Evolutionary conservation across 2,329 filamentous ascomycete genomes (phyloP), one percentile per base, ranked within the genome.

Genomic region (Ampelomyces quisqualis): DNA sequence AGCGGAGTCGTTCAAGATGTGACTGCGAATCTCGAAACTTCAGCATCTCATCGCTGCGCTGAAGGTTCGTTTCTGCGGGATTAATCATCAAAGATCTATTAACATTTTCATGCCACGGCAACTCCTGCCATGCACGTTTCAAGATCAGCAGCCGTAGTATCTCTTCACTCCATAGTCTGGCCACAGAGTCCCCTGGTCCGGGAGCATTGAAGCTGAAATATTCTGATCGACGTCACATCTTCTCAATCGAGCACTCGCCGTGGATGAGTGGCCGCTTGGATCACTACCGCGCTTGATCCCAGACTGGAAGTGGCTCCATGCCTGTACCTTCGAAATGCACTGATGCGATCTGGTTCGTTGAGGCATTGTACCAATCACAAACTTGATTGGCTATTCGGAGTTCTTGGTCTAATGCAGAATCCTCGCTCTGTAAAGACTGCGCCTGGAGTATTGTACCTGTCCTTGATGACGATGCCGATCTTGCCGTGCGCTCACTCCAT

Each of bases 161-260:
- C 7, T 37, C 32, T 45, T 45, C 42, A 45, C 37, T 6, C 20
- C 40, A 23, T 24, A 21, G 34, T 50, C 34, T 40, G 42, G 27
- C 57, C 55, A 61, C 35, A 59, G 40, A 50, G 17, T 35, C 22
- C 30, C 38, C 35, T 38, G 43, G 45, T 39, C 42, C 24, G 32
- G 42, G 45, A 18, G 47, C 49, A 53, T 55, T 47, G 41, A 48
- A 57, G 47, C 54, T 58, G 51, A 57, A 55, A 49, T 53, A 47
- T 56, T 21, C 42, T 11, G 57, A 65, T 64, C 61, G 53, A 58
- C 61, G 56, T 60, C 53, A 62, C 40, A 30, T 23, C 27, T 30
- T 26, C 18, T 38, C 35, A 36, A 42, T 49, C 37, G 34, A 36
- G 34, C 39, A 36, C 36, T 34, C 33, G 33, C 52, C 48, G 40